phyloP scores from a whole-genome alignment of 169 alveolate species.

The Eimeria acervulina region DNA sequence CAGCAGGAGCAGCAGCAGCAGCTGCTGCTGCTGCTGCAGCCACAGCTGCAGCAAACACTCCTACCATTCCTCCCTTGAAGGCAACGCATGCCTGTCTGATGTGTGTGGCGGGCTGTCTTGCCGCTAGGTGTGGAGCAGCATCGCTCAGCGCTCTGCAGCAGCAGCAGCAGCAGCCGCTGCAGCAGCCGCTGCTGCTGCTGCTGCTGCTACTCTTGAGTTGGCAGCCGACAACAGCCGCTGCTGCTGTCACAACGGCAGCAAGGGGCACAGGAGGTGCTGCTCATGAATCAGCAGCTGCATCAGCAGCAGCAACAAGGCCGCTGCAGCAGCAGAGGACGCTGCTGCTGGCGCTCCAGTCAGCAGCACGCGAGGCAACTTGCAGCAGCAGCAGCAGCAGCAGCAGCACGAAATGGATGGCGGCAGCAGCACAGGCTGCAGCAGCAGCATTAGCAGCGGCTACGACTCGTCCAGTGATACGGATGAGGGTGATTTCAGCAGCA shows the following conservation, averaged over 20 bases:
- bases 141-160: neutral
- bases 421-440: constrained; percentile 32
- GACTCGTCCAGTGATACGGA: neutral
- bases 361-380: neutral
- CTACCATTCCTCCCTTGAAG: neutral
- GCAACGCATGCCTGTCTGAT: neutral
- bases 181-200: constrained; percentile 1
- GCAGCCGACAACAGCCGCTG: constrained; percentile 21
- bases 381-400: constrained; percentile 53
- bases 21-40: neutral
- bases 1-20: constrained; percentile 24
- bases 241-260: neutral
- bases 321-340: neutral
- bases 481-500: neutral
- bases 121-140: neutral
- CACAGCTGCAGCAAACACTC: neutral
- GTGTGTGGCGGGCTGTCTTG: neutral
- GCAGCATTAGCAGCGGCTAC: constrained; percentile 44
- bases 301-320: neutral
- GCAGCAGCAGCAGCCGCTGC: constrained; percentile 5
- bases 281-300: neutral
- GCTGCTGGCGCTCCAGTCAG: neutral
- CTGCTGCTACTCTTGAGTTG: neutral
- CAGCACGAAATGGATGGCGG: constrained; percentile 31
- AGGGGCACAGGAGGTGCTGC: neutral